Percentiles rank a stretch among this genome's conserved stretches.
Evolutionary conservation across 2,329 filamentous ascomycete species (phyloP).

Genomic region (Clonostachys rosea): DNA sequence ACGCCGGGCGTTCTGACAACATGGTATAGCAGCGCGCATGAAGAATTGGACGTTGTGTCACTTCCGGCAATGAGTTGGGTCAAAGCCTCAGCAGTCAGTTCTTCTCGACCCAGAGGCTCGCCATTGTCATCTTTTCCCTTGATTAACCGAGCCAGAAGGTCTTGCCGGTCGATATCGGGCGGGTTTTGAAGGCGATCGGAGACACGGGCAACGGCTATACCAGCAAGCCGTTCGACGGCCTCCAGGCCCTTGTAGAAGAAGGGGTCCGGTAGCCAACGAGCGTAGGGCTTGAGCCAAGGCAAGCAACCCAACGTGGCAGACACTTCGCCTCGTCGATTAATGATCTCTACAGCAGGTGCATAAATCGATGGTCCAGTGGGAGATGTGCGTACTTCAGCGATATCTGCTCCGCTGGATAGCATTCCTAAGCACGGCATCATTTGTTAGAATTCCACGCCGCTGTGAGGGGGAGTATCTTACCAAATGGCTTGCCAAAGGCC

Average conservation of each 20-base stretch:
- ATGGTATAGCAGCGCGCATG: slow-evolving; percentile 80
- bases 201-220: slow-evolving; percentile 83
- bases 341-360: slow-evolving; percentile 77
- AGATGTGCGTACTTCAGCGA: slow-evolving; percentile 65
- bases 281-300: slow-evolving; percentile 73
- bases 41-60: slow-evolving; percentile 75
- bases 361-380: slow-evolving; percentile 60
- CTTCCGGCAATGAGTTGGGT: slow-evolving; percentile 82
- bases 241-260: slow-evolving; percentile 74
- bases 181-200: slow-evolving; percentile 67
- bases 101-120: slow-evolving; percentile 67
- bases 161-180: slow-evolving; percentile 63
- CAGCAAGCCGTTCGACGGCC: slow-evolving; percentile 76
- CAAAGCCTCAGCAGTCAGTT: slow-evolving; percentile 82
- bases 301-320: slow-evolving; percentile 73
- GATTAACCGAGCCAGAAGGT: slow-evolving; percentile 79
- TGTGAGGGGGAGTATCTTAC: slow-evolving; percentile 2
- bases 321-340: slow-evolving; percentile 85
- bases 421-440: slow-evolving; percentile 39
- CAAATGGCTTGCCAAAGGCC: slow-evolving; percentile 46
- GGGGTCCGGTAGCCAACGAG: slow-evolving; percentile 73
- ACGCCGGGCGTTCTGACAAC: slow-evolving; percentile 66
- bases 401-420: slow-evolving; percentile 70
- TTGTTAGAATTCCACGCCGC: no score
- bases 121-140: slow-evolving; percentile 80